Conservation (phyloP, 1,284 basidiomycete species). For the Blastosporella zonata region DNA sequence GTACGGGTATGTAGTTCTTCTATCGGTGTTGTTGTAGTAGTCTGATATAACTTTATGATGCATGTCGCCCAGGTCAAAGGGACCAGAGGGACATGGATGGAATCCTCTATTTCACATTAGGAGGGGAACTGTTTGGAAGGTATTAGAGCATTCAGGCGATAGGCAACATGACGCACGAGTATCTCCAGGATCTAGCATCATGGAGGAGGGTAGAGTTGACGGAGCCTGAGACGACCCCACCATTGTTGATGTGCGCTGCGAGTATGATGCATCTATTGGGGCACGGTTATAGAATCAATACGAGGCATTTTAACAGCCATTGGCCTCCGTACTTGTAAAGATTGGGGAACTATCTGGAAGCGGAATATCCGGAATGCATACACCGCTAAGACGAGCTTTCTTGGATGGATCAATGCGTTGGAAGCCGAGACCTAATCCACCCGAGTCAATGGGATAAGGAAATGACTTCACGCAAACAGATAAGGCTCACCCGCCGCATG, state of each 20-base stretch:
- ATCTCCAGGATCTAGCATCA: slow-evolving; percentile 10
- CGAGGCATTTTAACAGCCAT: background rate
- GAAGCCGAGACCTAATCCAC: slow-evolving; percentile 11
- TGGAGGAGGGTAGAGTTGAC: slow-evolving; percentile 6
- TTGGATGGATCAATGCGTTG: slow-evolving; percentile 10
- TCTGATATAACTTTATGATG: background rate
- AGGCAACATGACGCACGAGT: slow-evolving; percentile 2
- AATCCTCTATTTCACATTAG: slow-evolving; percentile 4
- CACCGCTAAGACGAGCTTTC: slow-evolving; percentile 4
- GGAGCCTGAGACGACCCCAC: slow-evolving; percentile 2
- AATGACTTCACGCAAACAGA: background rate
- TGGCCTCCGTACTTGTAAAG: slow-evolving; percentile 11
- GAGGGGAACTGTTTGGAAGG: slow-evolving; percentile 6
- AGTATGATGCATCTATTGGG: slow-evolving; percentile 2
- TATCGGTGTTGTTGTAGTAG: background rate
- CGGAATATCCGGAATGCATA: slow-evolving; percentile 5
- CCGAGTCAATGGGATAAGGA: background rate
- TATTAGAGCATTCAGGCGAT: background rate
- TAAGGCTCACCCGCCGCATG: slow-evolving; percentile 7
- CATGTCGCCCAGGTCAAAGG: background rate
- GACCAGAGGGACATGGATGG: background rate
- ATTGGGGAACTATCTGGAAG: slow-evolving; percentile 7
- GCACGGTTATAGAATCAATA: background rate
- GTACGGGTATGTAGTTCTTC: background rate
- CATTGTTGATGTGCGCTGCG: slow-evolving; percentile 3